Evolutionary conservation across 352 stramenopile species (phyloP), one percentile per base, ranked within the genome.

Genomic region (Globisporangium solare): DNA sequence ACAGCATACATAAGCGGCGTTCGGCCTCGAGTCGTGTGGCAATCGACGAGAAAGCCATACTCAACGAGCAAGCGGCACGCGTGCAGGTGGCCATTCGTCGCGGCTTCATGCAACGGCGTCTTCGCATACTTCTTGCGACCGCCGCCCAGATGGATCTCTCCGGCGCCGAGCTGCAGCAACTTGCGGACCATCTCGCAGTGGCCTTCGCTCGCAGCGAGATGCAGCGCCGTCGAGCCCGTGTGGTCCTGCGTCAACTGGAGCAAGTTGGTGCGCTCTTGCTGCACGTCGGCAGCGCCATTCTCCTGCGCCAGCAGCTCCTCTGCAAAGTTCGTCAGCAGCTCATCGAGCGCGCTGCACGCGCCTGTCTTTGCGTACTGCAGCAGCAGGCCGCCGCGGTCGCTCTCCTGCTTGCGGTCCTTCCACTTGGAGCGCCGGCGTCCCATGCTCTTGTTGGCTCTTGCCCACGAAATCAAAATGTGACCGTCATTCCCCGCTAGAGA

Each of bases 1-100:
- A 83, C 73, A 17, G 79, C 75, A 47, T 90, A 90, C 80, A 92
- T 87, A 41, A 92, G 67, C 46, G 78, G 83, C 35, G 83, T 92
- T 20, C 83, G 68, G 13, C 71, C 77, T 42, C 83, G 76, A 21
- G 83, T 92, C 45, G 83, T 92, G 68, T 92, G 83, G 54, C 78
- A 88, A 47, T 88, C 78, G 20, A 92, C 78, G 13, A 89, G 61
- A 18, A 88, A 70, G 0, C 78, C 83, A 47, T 73, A 80, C 39
- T 67, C 61, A 18, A 92, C 74, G 20, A 90, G 64, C 35, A 83
- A 35, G 3, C 57, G 57, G 56, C 75, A 89, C 5, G 76, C 71
- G 0, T 68, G 61, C 43, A 85, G 53, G 54, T 86, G 83, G 13
- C 79, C 83, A 18, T 70, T 71, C 55, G 84, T 88, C 6, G 83